phyloP scores from a whole-genome alignment of 2,329 filamentous ascomycete genomes.

The Annulohypoxylon truncatum region DNA sequence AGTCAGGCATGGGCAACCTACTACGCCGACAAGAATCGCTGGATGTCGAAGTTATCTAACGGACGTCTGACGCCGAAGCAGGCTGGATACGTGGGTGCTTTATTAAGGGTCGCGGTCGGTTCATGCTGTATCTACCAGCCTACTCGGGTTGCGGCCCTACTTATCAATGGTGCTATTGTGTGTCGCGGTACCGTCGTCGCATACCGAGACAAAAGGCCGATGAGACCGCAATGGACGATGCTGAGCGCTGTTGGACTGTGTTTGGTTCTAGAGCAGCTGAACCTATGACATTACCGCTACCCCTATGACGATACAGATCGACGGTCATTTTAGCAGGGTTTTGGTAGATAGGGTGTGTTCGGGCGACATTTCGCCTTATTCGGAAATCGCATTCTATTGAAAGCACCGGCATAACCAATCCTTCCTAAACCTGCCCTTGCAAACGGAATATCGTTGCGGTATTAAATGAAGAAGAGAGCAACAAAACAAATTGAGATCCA shows the following conservation, averaged over 20 bases:
- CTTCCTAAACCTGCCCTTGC: not conserved
- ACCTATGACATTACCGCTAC: not conserved
- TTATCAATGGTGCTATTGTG: constrained; percentile 38
- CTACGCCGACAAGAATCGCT: constrained; percentile 43
- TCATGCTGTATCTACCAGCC: constrained; percentile 37
- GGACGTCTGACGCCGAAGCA: constrained; percentile 36
- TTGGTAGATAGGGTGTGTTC: not conserved
- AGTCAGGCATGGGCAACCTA: constrained; percentile 35
- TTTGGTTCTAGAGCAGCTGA: constrained; percentile 6
- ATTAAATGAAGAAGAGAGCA: not conserved
- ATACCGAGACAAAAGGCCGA: constrained; percentile 36
- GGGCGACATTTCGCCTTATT: not conserved
- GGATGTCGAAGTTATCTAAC: constrained; percentile 37
- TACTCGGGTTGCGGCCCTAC: constrained; percentile 33
- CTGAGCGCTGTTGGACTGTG: constrained; percentile 30
- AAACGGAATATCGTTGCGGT: not conserved
- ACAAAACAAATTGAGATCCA: not conserved
- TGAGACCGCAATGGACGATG: constrained; percentile 43
- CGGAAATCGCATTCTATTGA: not conserved
- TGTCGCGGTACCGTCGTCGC: constrained; percentile 37
- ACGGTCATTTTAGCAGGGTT: not conserved
- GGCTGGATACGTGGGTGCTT: constrained; percentile 37
- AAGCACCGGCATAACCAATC: not conserved
- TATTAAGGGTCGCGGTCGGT: constrained; percentile 39
- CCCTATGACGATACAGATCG: not conserved